Evolutionary conservation across 176 grass and related monocot genomes (phyloP).

Genomic region (Pharus latifolius): DNA sequence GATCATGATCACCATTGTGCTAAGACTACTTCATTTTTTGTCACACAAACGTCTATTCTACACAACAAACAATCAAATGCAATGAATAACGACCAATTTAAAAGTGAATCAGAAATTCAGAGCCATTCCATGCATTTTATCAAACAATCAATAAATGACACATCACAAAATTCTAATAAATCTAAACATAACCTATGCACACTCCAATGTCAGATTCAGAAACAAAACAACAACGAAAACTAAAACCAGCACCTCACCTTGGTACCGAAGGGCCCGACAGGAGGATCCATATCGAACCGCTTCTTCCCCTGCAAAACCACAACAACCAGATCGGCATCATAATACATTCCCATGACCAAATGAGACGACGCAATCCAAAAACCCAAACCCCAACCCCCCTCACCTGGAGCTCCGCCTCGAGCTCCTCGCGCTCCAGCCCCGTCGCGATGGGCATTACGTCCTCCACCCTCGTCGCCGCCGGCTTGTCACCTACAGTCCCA

Average conservation of each 20-base stretch:
- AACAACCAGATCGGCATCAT: slow-evolving; percentile 31
- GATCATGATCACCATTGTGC: neutral
- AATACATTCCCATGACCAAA: slow-evolving; percentile 1
- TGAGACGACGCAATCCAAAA: neutral
- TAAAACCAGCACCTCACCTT: slow-evolving; percentile 41
- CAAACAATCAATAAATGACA: neutral
- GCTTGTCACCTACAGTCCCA: slow-evolving; percentile 43
- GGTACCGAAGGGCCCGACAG: slow-evolving; percentile 74
- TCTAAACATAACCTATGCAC: neutral
- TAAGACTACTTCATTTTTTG: neutral
- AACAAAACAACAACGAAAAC: neutral
- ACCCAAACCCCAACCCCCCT: neutral
- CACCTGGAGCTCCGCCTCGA: slow-evolving; percentile 63
- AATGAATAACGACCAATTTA: neutral
- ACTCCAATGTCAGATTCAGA: neutral
- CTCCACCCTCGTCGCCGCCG: slow-evolving; percentile 45
- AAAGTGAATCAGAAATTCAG: neutral
- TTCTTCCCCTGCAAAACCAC: slow-evolving; percentile 58
- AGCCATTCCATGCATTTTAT: neutral
- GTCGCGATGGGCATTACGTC: slow-evolving; percentile 84
- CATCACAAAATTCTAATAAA: neutral
- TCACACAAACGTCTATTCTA: neutral
- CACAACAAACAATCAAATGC: neutral
- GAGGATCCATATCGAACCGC: slow-evolving; percentile 81
- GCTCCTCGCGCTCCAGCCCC: slow-evolving; percentile 73